Evolutionary conservation across 306 rosid species (phyloP), one percentile per base, ranked within the genome.

Genomic region (Luffa acutangula): DNA sequence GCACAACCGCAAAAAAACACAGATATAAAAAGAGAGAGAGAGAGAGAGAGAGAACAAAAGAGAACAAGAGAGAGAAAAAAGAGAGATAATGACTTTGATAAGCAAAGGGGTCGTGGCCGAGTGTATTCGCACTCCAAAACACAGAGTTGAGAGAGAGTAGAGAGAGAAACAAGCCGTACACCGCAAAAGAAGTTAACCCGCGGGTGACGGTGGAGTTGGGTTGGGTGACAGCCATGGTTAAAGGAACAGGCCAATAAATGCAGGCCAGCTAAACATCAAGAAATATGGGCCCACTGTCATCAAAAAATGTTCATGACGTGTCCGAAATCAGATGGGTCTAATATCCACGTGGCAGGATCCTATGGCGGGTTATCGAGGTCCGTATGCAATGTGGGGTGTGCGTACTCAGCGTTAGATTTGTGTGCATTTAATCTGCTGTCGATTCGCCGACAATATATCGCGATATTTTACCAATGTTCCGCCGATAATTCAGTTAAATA

Each of bases 381-480:
- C 78, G 77, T 57, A 70, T 45, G 39, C 7, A 63, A 70, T 60
- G 46, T 52, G 43, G 66, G 65, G 25, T 46, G 58, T 78, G 4
- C 76, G 79, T 48, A 56, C 76, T 76, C 62, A 18, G 62, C 85
- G 76, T 60, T 80, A 56, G 54, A 81, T 70, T 82, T 57, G 17
- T 56, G 1, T 9, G 42, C 69, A 8, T 25, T 75, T 18, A 33
- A 51, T 52, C 25, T 31, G 57, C 34, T 78, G 34, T 71, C 66
- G 62, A 74, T 33, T 41, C 88, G 81, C 93, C 91, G 87, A 92
- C 95, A 90, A 83, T 86, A n/a, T 89, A 80, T 89, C 91, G 91
- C 86, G 90, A 64, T 33, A 87, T 81, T 84, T 81, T 18, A 75
- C 42, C 0, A 31, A 34, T 52, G 4, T 52, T 75, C 25, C 63